Percentiles rank a stretch among this genome's conserved stretches.
These are phyloP conservation scores for Boletus pseudo-olivaceus DNA, from an alignment of 768 basidiomycete species.

Conservation along the genomic window DNA sequence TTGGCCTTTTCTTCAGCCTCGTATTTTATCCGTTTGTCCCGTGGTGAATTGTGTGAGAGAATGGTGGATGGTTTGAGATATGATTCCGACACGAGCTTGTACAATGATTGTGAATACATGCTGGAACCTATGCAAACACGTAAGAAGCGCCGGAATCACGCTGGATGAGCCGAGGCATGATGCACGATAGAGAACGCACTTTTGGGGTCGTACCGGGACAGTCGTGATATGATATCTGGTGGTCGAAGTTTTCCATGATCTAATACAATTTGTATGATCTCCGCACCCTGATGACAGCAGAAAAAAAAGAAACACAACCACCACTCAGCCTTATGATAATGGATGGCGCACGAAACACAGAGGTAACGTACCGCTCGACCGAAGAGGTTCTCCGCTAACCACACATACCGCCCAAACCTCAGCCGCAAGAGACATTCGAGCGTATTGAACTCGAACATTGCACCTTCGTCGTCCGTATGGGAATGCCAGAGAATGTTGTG, in stretches of 20 bases:
- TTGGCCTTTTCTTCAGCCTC: constrained; percentile 75
- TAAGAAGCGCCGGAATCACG: background rate
- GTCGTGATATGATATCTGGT: constrained; percentile 58
- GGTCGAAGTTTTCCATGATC: constrained; percentile 84
- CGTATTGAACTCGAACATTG: constrained; percentile 77
- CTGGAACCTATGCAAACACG: constrained; percentile 24
- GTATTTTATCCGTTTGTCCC: constrained; percentile 77
- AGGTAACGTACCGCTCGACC: constrained; percentile 59
- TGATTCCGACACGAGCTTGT: constrained; percentile 65
- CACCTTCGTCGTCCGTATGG: constrained; percentile 64
- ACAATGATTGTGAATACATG: constrained; percentile 57
- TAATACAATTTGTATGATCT: constrained; percentile 71
- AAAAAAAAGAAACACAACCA: too few relatives aligned
- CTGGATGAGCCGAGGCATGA: constrained; percentile 4
- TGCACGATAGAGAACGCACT: constrained; percentile 38
- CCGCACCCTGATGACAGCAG: constrained; percentile 50
- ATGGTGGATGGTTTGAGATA: constrained; percentile 80
- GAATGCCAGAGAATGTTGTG: constrained; percentile 92
- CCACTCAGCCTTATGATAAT: background rate
- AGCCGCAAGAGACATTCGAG: constrained; percentile 80
- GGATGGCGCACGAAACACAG: background rate
- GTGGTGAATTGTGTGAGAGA: constrained; percentile 74
- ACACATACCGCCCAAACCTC: constrained; percentile 80
- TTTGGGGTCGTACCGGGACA: constrained; percentile 54
- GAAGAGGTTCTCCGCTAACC: constrained; percentile 65